Base-by-base conservation (phyloP, 169 alveolate species). In the Fabrea salina region DNA sequence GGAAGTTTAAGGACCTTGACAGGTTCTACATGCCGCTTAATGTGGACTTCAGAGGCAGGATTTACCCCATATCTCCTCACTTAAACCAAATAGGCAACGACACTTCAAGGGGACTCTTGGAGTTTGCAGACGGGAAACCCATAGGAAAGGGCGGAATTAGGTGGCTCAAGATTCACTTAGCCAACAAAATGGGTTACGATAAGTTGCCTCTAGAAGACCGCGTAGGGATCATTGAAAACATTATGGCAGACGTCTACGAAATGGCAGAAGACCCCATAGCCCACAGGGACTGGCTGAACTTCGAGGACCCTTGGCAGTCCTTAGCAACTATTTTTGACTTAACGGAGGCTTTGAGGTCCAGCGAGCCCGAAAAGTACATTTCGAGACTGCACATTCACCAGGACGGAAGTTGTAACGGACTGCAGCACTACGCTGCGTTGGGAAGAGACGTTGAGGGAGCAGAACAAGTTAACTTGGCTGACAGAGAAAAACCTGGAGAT, bases 341-440 rank as follows among this genome's bases (percentile, higher is more conserved):
- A 8, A 83, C 89, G 22, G 86, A 82, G 19, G 98, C 98, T 8
- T 5, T 93, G 50, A 76, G 87, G 50, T 85, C 94, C 6, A 84
- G 82, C 0, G 90, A 96, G 72, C 97, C 98, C 16, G 87, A 85
- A 51, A 84, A 92, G 35, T 94, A 91, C 85, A 49, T 84, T 74
- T 92, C 97, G 50, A 85, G 83, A 61, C 76, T 94, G 51, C 99
- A 98, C n/a, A 92, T 98, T 0, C 99, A 98, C 83, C 97, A 95
- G 68, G 99, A 98, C 85, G 99, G 99, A 11, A 93, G 98, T 13
- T 98, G 99, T 86, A 98, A 98, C 70, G 99, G 99, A 19, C 86
- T 98, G 78, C 97, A 98, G 86, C 99, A 94, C 88, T 97, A 97
- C 84, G 98, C 99, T 5, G 99, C 99, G 0, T 78, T 98, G 44